Base-by-base conservation (phyloP, 164 flowering plant genomes). In the Piper betle region DNA sequence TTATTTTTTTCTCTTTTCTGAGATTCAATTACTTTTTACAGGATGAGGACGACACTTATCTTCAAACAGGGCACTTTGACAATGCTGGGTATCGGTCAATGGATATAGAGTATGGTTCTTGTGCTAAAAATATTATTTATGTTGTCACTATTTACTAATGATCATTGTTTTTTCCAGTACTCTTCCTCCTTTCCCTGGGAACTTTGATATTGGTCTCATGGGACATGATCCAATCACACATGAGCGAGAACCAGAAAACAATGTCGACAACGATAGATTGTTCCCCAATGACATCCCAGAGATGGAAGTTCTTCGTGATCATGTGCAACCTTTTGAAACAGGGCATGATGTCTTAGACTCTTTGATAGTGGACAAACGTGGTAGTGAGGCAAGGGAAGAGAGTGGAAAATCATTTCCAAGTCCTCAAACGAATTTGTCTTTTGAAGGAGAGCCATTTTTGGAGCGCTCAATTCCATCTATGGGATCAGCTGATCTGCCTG, bases 291-390 rank as follows among this genome's bases (percentile, higher is more conserved):
- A 69, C 64, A 12, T 69, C 16, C 83, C 81, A 16, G 85, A 74
- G 53, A 64, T 76, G 19, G 98, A 92, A 76, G 60, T 73, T 33
- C 62, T 72, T 80, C 84, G 89, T 25, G 88, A 83, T 67, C 80
- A 80, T 62, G 62, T 39, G 41, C 75, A 55, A 72, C 80, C 73
- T 52, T 39, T 53, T 15, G 62, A 55, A 52, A 3, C 46, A 17
- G 80, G 63, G 46, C 25, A 25, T 16, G 13, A 55, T 2, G 2
- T 59, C 62, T 80, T 71, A 2, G 9, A 46, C 50, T 2, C 10
- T 46, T 10, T 46, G 50, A 15, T 10, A 57, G 72, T 71, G 16
- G 65, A 59, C 18, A 60, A 15, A 56, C 52, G 68, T 13, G 33
- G 61, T 16, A 72, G 77, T 7, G 71, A 61, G 41, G 56, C 57